Evolutionary conservation across 2,329 filamentous ascomycete genomes (phyloP).

Genomic region (Trichophyton simii): DNA sequence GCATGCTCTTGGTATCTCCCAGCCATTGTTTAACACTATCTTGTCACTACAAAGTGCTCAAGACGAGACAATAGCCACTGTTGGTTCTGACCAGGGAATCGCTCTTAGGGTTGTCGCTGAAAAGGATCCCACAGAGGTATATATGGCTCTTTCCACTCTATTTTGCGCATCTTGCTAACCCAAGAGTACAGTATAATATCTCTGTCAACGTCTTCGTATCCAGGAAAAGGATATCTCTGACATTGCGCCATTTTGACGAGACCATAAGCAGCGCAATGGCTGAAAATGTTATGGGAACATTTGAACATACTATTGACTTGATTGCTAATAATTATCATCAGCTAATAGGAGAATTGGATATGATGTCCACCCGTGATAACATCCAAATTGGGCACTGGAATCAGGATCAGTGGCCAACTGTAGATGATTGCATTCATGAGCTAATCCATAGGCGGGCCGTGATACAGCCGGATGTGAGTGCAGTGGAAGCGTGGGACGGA

Average conservation of each 20-base stretch:
- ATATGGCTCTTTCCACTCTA: background rate
- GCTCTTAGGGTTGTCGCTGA: background rate
- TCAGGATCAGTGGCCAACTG: slow-evolving; percentile 10
- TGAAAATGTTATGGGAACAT: slow-evolving; percentile 11
- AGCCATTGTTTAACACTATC: slow-evolving; percentile 7
- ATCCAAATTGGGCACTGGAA: slow-evolving; percentile 5
- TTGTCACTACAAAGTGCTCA: slow-evolving; percentile 5
- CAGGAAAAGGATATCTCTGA: slow-evolving; percentile 27
- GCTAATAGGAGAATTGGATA: slow-evolving; percentile 6
- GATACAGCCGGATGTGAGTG: slow-evolving; percentile 11
- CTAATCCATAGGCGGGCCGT: slow-evolving; percentile 12
- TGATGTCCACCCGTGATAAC: slow-evolving; percentile 4
- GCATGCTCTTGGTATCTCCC: slow-evolving; percentile 8
- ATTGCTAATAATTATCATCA: background rate
- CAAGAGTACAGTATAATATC: slow-evolving; percentile 5
- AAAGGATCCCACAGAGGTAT: slow-evolving; percentile 9
- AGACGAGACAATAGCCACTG: background rate
- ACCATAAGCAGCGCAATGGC: slow-evolving; percentile 9
- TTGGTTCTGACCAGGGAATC: background rate
- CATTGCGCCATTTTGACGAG: slow-evolving; percentile 11
- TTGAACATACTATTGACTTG: slow-evolving; percentile 2
- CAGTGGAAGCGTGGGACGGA: slow-evolving; percentile 21
- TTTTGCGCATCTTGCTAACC: background rate
- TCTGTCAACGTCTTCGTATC: slow-evolving; percentile 20
- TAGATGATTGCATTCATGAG: slow-evolving; percentile 14